These are phyloP conservation scores for Chamaecrista fasciculata DNA, from an alignment of 306 rosid genomes.

Conservation along the genomic window DNA sequence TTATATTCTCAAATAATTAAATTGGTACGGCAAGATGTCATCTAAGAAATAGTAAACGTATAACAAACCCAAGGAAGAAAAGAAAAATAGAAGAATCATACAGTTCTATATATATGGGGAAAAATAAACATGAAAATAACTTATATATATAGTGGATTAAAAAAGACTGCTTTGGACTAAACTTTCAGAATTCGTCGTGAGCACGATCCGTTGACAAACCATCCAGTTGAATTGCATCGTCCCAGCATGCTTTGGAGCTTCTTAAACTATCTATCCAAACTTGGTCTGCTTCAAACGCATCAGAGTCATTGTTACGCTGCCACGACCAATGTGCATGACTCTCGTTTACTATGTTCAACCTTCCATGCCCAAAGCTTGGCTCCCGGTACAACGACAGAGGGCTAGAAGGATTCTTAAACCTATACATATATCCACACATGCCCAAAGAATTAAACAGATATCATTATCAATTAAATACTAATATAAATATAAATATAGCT, in stretches of 20 bases:
- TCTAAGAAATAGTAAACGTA: too few relatives aligned
- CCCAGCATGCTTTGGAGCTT: conserved; percentile 29
- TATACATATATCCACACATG: neutral
- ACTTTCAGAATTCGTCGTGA: conserved; percentile 34
- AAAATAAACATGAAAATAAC: too few relatives aligned
- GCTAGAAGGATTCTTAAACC: conserved; percentile 52
- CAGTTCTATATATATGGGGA: too few relatives aligned
- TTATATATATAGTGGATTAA: too few relatives aligned
- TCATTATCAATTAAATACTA: neutral
- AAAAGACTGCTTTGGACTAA: neutral
- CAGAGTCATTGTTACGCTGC: conserved; percentile 72
- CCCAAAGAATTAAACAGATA: neutral
- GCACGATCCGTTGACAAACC: too few relatives aligned
- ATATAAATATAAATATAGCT: too few relatives aligned
- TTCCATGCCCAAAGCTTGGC: conserved; percentile 82
- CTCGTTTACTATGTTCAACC: conserved; percentile 51
- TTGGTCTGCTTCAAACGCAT: conserved; percentile 48
- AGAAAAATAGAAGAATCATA: too few relatives aligned
- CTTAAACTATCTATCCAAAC: conserved; percentile 55
- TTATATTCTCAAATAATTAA: too few relatives aligned
- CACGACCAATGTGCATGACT: conserved; percentile 78
- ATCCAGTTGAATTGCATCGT: neutral
- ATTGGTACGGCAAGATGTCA: neutral
- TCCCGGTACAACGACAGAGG: conserved; percentile 64
- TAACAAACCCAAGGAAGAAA: too few relatives aligned